Conservation (phyloP, 1,284 basidiomycete species). For the Apiotrichum mycotoxinovorans region DNA sequence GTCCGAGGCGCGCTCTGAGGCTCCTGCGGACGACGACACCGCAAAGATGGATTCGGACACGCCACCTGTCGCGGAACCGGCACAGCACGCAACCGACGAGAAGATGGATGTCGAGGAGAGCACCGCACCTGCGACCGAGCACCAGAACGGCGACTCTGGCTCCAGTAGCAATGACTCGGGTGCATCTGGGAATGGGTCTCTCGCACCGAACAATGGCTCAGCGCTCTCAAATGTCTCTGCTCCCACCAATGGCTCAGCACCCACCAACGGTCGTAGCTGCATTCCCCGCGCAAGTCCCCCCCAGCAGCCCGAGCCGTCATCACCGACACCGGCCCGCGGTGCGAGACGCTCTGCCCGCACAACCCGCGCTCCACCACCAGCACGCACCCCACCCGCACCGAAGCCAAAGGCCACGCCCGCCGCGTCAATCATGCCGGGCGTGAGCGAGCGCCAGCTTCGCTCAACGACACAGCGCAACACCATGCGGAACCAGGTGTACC, state of each 20-base stretch:
- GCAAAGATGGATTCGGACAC: not conserved
- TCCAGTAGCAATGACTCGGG: not conserved
- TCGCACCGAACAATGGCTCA: too few relatives aligned
- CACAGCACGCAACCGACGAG: not conserved
- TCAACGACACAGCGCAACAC: conserved; percentile 43
- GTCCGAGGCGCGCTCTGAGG: not conserved
- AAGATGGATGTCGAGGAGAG: not conserved
- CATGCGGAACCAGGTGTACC: conserved; percentile 43
- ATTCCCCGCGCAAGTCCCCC: too few relatives aligned
- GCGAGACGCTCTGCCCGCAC: conserved; percentile 7
- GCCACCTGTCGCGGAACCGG: not conserved
- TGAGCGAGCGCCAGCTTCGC: conserved; percentile 45
- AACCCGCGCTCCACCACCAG: not conserved
- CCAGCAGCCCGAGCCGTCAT: not conserved
- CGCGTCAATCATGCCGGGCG: conserved; percentile 24
- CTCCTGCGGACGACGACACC: not conserved
- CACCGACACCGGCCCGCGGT: not conserved
- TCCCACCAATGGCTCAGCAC: too few relatives aligned
- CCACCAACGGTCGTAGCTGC: too few relatives aligned
- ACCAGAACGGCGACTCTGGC: not conserved
- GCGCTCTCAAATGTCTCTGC: too few relatives aligned
- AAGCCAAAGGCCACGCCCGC: not conserved
- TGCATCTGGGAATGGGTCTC: not conserved
- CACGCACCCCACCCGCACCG: not conserved
- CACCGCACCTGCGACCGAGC: not conserved